These are phyloP conservation scores for Lyophyllum semitale DNA, from an alignment of 768 basidiomycete genomes.

Conservation along the genomic window DNA sequence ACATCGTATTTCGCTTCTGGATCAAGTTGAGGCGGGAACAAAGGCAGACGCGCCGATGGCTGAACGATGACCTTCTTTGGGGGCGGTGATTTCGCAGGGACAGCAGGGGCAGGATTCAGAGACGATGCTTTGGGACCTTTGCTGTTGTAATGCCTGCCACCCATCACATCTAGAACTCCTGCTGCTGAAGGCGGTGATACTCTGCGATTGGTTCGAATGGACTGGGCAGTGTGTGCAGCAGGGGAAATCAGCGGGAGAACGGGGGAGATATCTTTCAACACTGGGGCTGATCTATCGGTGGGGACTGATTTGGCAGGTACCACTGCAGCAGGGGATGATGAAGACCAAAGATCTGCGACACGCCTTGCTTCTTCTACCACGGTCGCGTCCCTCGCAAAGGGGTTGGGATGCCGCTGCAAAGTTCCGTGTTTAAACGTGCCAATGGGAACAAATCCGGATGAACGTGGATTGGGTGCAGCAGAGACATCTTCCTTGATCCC, in stretches of 20 bases:
- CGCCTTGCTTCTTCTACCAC: conserved; percentile 37
- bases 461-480: conserved; percentile 65
- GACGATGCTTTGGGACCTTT: conserved; percentile 17
- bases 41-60: conserved; percentile 29
- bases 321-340: conserved; percentile 1
- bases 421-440: conserved; percentile 50
- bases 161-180: conserved; percentile 4
- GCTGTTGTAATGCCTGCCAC: conserved; percentile 18
- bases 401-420: conserved; percentile 23
- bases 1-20: conserved; percentile 70
- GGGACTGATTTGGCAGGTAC: neutral
- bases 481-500: conserved; percentile 20
- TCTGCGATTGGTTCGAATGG: conserved; percentile 35
- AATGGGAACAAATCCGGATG: conserved; percentile 75
- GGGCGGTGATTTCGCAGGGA: conserved; percentile 6
- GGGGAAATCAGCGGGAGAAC: conserved; percentile 24
- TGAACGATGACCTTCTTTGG: conserved; percentile 15
- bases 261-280: conserved; percentile 13
- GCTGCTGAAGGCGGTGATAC: conserved; percentile 36
- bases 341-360: conserved; percentile 43
- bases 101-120: conserved; percentile 6
- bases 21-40: conserved; percentile 37
- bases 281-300: neutral
- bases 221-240: conserved; percentile 24
- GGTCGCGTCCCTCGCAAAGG: conserved; percentile 27